Evolutionary conservation across 768 basidiomycete genomes (phyloP).

Genomic region (Galerina marginata): DNA sequence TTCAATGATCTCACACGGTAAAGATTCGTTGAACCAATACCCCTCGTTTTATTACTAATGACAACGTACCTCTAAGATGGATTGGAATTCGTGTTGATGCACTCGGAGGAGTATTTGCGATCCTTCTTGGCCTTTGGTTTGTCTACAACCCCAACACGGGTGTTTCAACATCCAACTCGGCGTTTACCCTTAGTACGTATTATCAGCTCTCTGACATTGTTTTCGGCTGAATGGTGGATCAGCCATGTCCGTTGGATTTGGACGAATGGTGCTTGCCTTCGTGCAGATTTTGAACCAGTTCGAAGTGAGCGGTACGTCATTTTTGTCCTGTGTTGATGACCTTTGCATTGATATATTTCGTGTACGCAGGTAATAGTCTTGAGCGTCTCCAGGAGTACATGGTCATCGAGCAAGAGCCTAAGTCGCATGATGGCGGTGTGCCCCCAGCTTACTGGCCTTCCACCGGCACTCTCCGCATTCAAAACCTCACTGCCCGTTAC

Average conservation of each 20-base stretch:
- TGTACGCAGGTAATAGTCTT: slow-evolving; percentile 32
- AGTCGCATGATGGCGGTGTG: slow-evolving; percentile 38
- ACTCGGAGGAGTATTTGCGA: slow-evolving; percentile 58
- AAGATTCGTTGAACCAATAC: no score
- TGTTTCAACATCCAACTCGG: slow-evolving; percentile 42
- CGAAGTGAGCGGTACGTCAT: slow-evolving; percentile 41
- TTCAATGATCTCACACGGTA: slow-evolving; percentile 53
- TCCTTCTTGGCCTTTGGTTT: slow-evolving; percentile 57
- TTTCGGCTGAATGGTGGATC: neutral
- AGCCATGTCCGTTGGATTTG: slow-evolving; percentile 49
- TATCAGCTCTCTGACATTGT: slow-evolving; percentile 20
- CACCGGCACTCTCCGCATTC: slow-evolving; percentile 57
- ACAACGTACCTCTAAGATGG: slow-evolving; percentile 25
- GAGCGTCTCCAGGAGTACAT: slow-evolving; percentile 77
- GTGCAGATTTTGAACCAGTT: slow-evolving; percentile 47
- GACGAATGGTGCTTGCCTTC: slow-evolving; percentile 58
- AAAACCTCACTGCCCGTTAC: slow-evolving; percentile 61
- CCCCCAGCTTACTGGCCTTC: slow-evolving; percentile 74
- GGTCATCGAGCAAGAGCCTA: slow-evolving; percentile 61
- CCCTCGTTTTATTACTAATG: no score
- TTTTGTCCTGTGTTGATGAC: no score
- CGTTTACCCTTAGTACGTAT: slow-evolving; percentile 63
- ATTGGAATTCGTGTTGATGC: slow-evolving; percentile 57
- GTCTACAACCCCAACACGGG: slow-evolving; percentile 42
- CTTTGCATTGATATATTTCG: neutral